phyloP scores from a whole-genome alignment of 805 yeast genomes.

The Ogataea siamensis region DNA sequence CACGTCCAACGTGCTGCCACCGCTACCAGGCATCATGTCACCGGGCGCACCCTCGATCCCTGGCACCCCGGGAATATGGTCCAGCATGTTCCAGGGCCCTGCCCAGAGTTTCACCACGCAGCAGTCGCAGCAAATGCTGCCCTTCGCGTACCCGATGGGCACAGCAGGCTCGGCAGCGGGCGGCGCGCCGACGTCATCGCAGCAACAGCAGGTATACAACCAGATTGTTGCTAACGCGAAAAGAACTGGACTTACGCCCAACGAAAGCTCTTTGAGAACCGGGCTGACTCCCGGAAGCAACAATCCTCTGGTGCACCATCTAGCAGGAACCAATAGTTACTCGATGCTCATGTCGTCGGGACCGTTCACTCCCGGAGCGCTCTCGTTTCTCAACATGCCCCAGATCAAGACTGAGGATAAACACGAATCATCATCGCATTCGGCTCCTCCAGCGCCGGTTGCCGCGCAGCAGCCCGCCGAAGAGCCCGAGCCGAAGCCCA shows the following conservation, averaged over 20 bases:
- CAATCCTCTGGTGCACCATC: constrained; percentile 28
- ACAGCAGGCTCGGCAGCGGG: constrained; percentile 6
- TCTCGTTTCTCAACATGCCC: constrained; percentile 22
- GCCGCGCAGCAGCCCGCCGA: too few species aligned
- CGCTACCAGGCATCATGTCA: constrained; percentile 41
- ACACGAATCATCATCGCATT: constrained; percentile 1
- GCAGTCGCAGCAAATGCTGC: constrained; percentile 12
- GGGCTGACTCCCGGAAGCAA: constrained; percentile 70
- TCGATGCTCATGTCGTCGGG: constrained; percentile 28
- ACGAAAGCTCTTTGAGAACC: constrained; percentile 67
- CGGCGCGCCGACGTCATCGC: constrained; percentile 8
- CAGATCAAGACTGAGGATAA: constrained; percentile 2
- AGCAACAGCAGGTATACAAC: constrained; percentile 22
- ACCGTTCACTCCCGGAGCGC: constrained; percentile 26
- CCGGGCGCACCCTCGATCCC: constrained; percentile 46
- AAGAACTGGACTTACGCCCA: constrained; percentile 69
- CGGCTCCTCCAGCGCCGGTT: background rate
- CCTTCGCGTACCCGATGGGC: constrained; percentile 12
- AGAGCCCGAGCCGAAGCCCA: constrained; percentile 7
- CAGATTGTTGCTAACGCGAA: constrained; percentile 30
- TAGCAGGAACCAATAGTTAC: constrained; percentile 19
- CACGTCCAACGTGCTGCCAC: constrained; percentile 41
- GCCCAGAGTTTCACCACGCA: constrained; percentile 19
- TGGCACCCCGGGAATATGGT: constrained; percentile 57
- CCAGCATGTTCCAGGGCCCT: constrained; percentile 44